Evolutionary conservation across 306 rosid species (phyloP).

Genomic region (Citrullus mucosospermus): DNA sequence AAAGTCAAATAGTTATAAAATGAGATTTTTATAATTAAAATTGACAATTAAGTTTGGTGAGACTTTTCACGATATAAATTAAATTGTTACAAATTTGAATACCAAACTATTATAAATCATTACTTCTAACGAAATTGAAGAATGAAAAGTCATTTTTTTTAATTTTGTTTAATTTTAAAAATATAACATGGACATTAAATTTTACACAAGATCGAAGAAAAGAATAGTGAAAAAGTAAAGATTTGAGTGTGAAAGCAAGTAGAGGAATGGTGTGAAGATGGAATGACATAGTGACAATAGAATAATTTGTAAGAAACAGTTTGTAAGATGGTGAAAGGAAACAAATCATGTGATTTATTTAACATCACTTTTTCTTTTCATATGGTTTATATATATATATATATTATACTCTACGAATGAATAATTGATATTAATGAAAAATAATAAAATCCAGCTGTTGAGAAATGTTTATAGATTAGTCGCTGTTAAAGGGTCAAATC

Average conservation of each 20-base stretch:
- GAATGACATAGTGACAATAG: too few relatives aligned
- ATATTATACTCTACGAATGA: background rate
- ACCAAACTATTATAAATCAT: too few relatives aligned
- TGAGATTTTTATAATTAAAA: too few relatives aligned
- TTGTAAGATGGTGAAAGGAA: background rate
- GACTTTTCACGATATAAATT: too few relatives aligned
- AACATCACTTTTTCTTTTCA: background rate
- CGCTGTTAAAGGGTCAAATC: conserved; percentile 7
- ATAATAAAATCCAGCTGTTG: background rate
- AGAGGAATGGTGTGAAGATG: background rate
- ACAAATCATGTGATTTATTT: conserved; percentile 4
- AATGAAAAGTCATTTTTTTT: too few relatives aligned
- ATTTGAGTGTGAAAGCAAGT: background rate
- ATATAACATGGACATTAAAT: background rate
- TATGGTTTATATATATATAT: background rate
- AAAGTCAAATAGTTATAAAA: too few relatives aligned
- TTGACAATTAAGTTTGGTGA: too few relatives aligned
- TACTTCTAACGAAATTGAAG: too few relatives aligned
- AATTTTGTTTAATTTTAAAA: too few relatives aligned
- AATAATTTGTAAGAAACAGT: background rate
- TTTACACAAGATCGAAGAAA: background rate
- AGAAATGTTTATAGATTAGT: background rate
- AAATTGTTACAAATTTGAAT: too few relatives aligned
- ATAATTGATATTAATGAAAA: background rate
- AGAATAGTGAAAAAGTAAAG: background rate